phyloP scores from a whole-genome alignment of 2,329 filamentous ascomycete genomes.

The Acarospora socialis region DNA sequence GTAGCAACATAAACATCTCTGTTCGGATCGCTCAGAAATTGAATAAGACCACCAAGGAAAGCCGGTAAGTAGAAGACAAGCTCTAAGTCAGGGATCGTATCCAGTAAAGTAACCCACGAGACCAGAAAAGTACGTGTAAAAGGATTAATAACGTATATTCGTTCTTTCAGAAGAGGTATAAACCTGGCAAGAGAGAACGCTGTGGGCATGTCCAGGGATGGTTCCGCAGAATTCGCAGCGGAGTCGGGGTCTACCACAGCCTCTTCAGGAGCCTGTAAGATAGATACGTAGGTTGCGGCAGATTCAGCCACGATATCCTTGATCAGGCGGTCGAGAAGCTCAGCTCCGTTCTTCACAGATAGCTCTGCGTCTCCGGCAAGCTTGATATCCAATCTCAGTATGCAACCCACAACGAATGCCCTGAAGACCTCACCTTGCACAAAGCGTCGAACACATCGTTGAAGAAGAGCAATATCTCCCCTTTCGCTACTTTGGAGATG shows the following conservation, averaged over 20 bases:
- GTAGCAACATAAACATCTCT: constrained; percentile 90
- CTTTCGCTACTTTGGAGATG: constrained; percentile 97
- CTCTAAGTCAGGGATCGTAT: constrained; percentile 93
- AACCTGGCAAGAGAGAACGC: constrained; percentile 87
- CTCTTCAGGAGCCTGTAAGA: constrained; percentile 53
- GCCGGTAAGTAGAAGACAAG: constrained; percentile 84
- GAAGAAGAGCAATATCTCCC: constrained; percentile 92
- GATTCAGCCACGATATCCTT: constrained; percentile 96
- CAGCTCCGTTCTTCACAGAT: constrained; percentile 95
- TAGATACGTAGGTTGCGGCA: constrained; percentile 83
- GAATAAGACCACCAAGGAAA: constrained; percentile 77
- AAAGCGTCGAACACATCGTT: constrained; percentile 97
- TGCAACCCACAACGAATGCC: constrained; percentile 3
- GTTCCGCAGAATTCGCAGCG: constrained; percentile 23
- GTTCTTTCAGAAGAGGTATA: constrained; percentile 83
- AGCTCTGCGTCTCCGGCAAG: constrained; percentile 90
- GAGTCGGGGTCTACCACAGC: constrained; percentile 29
- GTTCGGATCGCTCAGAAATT: constrained; percentile 83
- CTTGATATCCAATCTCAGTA: constrained; percentile 32
- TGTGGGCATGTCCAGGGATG: constrained; percentile 47
- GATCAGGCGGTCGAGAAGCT: constrained; percentile 82
- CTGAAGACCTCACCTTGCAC: constrained; percentile 56
- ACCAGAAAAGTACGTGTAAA: constrained; percentile 92
- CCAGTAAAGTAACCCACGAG: constrained; percentile 85
- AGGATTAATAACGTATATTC: constrained; percentile 86